Conservation (phyloP, 139 green algal genomes). For the Chloropicon primus region DNA sequence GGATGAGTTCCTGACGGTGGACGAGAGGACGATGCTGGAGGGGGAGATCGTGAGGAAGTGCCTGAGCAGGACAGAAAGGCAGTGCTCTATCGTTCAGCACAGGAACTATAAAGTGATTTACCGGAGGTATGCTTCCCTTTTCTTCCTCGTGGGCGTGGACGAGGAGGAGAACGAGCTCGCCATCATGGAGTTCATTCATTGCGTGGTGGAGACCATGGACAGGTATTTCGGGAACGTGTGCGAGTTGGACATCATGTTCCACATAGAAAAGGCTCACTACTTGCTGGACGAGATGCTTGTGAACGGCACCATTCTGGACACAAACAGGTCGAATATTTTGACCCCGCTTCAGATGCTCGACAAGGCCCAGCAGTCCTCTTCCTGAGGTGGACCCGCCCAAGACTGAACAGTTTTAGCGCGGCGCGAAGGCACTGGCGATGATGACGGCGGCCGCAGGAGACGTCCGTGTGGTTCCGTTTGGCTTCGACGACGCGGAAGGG, state of each 20-base stretch:
- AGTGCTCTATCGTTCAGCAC: constrained; percentile 96
- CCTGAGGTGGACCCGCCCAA: neutral
- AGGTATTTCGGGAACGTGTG: constrained; percentile 68
- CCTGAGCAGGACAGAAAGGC: constrained; percentile 74
- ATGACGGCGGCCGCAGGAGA: no score
- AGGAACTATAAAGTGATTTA: constrained; percentile 87
- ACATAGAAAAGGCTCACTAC: constrained; percentile 84
- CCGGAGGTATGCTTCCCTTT: constrained; percentile 88
- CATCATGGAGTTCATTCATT: constrained; percentile 92
- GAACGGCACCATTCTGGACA: constrained; percentile 89
- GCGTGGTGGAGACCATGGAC: constrained; percentile 71
- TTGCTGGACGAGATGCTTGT: constrained; percentile 75
- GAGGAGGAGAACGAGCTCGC: constrained; percentile 94
- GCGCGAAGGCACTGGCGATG: no score
- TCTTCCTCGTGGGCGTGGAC: constrained; percentile 94
- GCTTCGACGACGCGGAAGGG: no score
- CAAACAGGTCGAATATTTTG: constrained; percentile 80
- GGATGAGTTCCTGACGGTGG: constrained; percentile 50
- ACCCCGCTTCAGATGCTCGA: constrained; percentile 74
- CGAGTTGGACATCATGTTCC: constrained; percentile 96
- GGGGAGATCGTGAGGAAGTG: constrained; percentile 94
- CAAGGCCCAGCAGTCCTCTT: constrained; percentile 12
- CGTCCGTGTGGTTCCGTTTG: no score
- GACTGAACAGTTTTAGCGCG: no score
- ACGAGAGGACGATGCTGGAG: constrained; percentile 69